phyloP scores from a whole-genome alignment of 805 yeast genomes.

The Metschnikowia sp. region DNA sequence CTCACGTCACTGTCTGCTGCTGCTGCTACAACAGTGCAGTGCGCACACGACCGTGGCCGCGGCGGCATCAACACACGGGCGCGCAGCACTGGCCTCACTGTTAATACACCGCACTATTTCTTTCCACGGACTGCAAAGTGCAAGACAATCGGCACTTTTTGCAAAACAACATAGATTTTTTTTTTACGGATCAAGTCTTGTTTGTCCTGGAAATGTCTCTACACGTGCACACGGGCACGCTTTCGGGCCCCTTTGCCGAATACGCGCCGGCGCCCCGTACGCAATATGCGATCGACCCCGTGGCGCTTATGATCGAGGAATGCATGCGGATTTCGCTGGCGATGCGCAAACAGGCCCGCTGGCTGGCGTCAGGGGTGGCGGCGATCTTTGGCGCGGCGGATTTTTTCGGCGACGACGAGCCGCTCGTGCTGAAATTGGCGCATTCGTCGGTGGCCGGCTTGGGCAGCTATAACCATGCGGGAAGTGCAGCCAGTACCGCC shows the following conservation, averaged over 20 bases:
- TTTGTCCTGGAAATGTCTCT: not conserved
- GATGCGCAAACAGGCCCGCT: constrained; percentile 70
- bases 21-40: too few species aligned
- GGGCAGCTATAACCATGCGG: not conserved
- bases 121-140: too few species aligned
- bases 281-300: constrained; percentile 58
- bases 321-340: constrained; percentile 83
- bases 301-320: constrained; percentile 82
- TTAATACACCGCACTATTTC: too few species aligned
- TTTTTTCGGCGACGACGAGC: constrained; percentile 46
- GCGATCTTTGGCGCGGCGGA: constrained; percentile 71
- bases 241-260: not conserved
- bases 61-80: too few species aligned
- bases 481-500: too few species aligned
- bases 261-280: not conserved
- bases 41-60: too few species aligned
- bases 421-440: constrained; percentile 21
- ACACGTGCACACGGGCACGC: not conserved
- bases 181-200: too few species aligned
- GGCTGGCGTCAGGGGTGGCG: constrained; percentile 78
- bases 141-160: too few species aligned
- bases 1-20: too few species aligned
- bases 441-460: constrained; percentile 2
- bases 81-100: too few species aligned
- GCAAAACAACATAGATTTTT: too few species aligned